Base-by-base conservation (phyloP, 2,329 filamentous ascomycete species). In the Arachnomyces sp. region DNA sequence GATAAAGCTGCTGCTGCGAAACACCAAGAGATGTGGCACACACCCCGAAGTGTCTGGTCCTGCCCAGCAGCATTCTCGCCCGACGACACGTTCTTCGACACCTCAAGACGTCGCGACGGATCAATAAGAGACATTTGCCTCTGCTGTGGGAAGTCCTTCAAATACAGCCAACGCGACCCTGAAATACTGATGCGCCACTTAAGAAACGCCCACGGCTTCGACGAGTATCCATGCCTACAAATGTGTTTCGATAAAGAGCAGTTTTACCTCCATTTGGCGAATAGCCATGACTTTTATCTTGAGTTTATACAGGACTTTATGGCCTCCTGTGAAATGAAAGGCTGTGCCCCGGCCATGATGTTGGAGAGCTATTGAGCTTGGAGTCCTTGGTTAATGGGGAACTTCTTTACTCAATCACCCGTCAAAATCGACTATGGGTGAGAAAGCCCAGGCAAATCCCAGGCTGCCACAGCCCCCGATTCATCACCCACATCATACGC, bases 1-100 rank as follows among this genome's bases (percentile, higher is more conserved):
- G 20, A 25, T 25, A 5, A 25, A 25, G 20, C 5, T 5, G 20
- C 20, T 5, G 20, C 20, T 9, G 20, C 20, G 5, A 25, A 38
- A 15, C 40, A 46, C 32, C 34, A 32, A 31, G 34, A 39, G 8
- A 31, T 43, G 28, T 46, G 44, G 44, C 41, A 46, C 34, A n/a
- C 7, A 11, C 36, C 33, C 3, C 44, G 36, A 13, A 28, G 33
- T n/a, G 38, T 25, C 38, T 46, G 41, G 40, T 33, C 34, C 6
- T 43, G 44, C 18, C 41, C 41, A 25, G 20, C 20, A 25, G 20
- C 20, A 9, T 25, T 25, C 9, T 25, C 20, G 20, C 20, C 20
- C 20, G 20, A 25, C 20, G 20, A 25, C 20, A 25, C 20, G 5
- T 25, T 25, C 20, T 25, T 25, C 20, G 20, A 25, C 20, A 25